Evolutionary conservation across 345 rosid species (phyloP), one percentile per base, ranked within the genome.

Genomic region (Linum tenue): DNA sequence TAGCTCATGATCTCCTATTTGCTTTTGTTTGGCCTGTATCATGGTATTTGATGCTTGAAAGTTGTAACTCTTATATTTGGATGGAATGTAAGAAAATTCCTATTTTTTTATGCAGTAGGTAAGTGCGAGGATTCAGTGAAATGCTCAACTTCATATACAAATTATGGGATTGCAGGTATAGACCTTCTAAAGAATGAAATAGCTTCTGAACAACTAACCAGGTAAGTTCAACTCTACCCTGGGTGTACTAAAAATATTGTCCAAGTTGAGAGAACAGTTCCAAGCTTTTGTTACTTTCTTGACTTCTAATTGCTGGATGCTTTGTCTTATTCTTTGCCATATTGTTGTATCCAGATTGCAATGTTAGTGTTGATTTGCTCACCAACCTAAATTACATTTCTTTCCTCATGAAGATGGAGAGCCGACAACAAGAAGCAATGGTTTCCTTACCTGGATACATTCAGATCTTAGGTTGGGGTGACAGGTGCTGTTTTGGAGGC

Each of bases 201-300:
- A 66, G 91, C 90, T 63, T 85, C 83, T 39, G 97, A 92, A 67
- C 98, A 92, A 58, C 79, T 92, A 67, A 92, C 98, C 66, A 87
- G 97, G 98, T 89, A 68, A 59, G 60, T n/a, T 9, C 16, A 55
- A 5, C 44, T 41, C 7, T 41, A 41, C 44, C 5, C 5, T 41
- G 44, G 44, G 5, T 41, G 5, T 4, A 4, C 9, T 4, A 41
- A 41, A 41, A 41, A 0, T 41, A 8, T 41, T 41, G 31, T 8
- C 44, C 9, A 41, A 48, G 53, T 12, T 48, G 53, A 48, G 53
- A 48, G 53, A 35, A 7, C 1, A 57, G 36, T 17, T 17, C 10
- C 22, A 37, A 31, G 36, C 10, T 57, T 4, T 10, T 35, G 31
- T 22, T 22, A 1, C 31, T 22, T 22, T 22, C 31, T 56, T 56